Conservation (phyloP, 2,329 filamentous ascomycete species). For the Ophidiomyces ophidiicola region DNA sequence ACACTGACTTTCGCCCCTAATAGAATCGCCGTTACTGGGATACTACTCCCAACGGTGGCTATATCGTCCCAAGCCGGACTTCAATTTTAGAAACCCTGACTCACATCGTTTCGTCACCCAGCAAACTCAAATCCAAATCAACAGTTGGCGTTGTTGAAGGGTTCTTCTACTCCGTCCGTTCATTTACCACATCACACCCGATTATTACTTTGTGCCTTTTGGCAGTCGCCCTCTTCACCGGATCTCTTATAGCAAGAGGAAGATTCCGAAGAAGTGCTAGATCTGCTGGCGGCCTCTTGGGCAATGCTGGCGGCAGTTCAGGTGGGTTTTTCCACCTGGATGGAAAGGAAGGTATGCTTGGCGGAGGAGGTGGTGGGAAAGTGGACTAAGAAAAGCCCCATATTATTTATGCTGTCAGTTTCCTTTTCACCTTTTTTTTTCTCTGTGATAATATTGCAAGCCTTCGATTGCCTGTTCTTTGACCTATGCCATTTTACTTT, state of each 20-base stretch:
- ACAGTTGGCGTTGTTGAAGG: slow-evolving; percentile 37
- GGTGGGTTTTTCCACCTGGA: slow-evolving; percentile 38
- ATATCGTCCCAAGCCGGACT: slow-evolving; percentile 77
- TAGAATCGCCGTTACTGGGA: slow-evolving; percentile 95
- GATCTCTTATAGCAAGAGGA: slow-evolving; percentile 25
- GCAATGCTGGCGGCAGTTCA: slow-evolving; percentile 21
- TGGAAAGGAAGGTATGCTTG: slow-evolving; percentile 37
- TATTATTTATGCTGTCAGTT: background rate
- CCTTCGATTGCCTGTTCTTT: background rate
- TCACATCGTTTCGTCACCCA: slow-evolving; percentile 39
- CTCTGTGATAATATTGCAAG: slow-evolving; percentile 5
- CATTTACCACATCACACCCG: slow-evolving; percentile 34
- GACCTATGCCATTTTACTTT: background rate
- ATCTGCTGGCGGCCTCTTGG: slow-evolving; percentile 27
- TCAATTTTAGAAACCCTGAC: slow-evolving; percentile 73
- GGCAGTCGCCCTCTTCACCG: slow-evolving; percentile 25
- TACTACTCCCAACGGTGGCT: slow-evolving; percentile 72
- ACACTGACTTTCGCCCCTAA: slow-evolving; percentile 2
- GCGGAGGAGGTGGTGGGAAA: slow-evolving; percentile 33
- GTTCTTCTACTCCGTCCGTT: slow-evolving; percentile 35
- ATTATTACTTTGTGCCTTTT: slow-evolving; percentile 33
- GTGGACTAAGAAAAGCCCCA: slow-evolving; percentile 28
- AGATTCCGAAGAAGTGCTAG: slow-evolving; percentile 21
- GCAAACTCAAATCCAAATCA: slow-evolving; percentile 39
- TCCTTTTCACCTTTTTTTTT: background rate